phyloP scores from a whole-genome alignment of 768 basidiomycete genomes.

The Psilocybe cubensis region DNA sequence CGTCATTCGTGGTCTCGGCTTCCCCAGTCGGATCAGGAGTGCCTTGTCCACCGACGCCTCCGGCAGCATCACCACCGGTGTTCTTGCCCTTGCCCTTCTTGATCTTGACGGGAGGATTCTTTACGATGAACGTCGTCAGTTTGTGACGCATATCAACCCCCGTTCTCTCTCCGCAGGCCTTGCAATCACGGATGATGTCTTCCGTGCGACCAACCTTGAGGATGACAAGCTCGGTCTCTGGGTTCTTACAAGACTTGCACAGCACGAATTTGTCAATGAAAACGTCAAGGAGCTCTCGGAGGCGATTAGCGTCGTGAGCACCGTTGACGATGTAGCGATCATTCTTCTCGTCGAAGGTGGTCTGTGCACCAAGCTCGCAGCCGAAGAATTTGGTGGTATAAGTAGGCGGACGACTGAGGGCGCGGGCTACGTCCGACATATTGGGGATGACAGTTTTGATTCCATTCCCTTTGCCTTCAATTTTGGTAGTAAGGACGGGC shows the following conservation, averaged over 20 bases:
- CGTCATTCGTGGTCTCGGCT: conserved; percentile 44
- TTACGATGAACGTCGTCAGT: conserved; percentile 93
- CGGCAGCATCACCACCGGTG: conserved; percentile 51
- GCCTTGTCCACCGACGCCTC: conserved; percentile 47
- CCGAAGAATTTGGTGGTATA: conserved; percentile 99
- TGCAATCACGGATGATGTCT: conserved; percentile 94
- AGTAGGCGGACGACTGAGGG: conserved; percentile 91
- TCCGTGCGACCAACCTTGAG: conserved; percentile 82
- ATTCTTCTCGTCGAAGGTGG: conserved; percentile 93
- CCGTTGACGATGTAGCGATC: conserved; percentile 99
- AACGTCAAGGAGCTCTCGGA: conserved; percentile 92
- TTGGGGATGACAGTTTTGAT: conserved; percentile 99
- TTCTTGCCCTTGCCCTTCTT: conserved; percentile 74
- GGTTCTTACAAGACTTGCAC: conserved; percentile 98
- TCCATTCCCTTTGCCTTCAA: conserved; percentile 99
- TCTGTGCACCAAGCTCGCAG: conserved; percentile 97
- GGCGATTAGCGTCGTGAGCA: conserved; percentile 87
- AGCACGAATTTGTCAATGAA: conserved; percentile 99
- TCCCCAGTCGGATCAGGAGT: conserved; percentile 36
- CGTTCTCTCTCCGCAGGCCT: conserved; percentile 95
- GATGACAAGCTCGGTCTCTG: conserved; percentile 94
- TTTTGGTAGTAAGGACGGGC: conserved; percentile 93
- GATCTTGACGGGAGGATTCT: conserved; percentile 92
- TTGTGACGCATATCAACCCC: conserved; percentile 96
- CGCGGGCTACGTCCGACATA: conserved; percentile 97